Base-by-base conservation (phyloP, 768 basidiomycete genomes). In the Rhizopogon vulgaris region DNA sequence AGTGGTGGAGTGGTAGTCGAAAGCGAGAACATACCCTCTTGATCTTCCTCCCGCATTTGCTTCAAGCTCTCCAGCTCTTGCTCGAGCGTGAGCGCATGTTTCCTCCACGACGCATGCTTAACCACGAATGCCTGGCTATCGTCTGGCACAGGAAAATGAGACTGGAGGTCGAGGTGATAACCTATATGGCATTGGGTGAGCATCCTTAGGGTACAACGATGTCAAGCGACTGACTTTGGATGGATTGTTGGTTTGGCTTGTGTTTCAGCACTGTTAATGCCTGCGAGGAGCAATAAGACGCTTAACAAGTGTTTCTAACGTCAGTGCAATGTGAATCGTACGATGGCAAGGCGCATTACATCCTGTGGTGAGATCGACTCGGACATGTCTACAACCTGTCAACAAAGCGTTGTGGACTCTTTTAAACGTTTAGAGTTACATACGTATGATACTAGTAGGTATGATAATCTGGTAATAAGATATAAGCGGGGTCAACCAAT, bases 51-150 rank as follows among this genome's bases (percentile, higher is more conserved):
- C 25, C 52, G 57, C 30, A 54, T 53, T 14, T 56, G 40, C 40
- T 65, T 57, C 38, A 67, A 55, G 1, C 28, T 30, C 27, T 55
- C 32, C 14, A 67, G 58, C 12, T 59, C 56, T 45, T 52, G 52
- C 51, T 67, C 67, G n/a, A 67, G 65, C n/a, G 54, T 54, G 37
- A 67, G 59, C n/a, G 65, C 63, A 36, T 64, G 64, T 4, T 52
- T 48, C 42, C 59, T 58, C 67, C 67, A 67, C 8, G 12, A 67
- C 8, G 7, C 12, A 10, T n/a, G 12, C 24, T 24, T 28, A n/a
- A 30, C 43, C 8, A 2, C 34, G 15, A 53, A 51, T 7, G 24
- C 28, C 9, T 46, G 30, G 24, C 12, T 42, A 30, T 52, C 45
- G 28, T 51, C 32, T 17, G 37, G 8, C 17, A 17, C 6, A 1